A percentile compares a stretch with the other conserved stretches of the same genome.
Conservation (phyloP, 495 filamentous ascomycete genomes). For the Lasiosphaeria hispida region DNA sequence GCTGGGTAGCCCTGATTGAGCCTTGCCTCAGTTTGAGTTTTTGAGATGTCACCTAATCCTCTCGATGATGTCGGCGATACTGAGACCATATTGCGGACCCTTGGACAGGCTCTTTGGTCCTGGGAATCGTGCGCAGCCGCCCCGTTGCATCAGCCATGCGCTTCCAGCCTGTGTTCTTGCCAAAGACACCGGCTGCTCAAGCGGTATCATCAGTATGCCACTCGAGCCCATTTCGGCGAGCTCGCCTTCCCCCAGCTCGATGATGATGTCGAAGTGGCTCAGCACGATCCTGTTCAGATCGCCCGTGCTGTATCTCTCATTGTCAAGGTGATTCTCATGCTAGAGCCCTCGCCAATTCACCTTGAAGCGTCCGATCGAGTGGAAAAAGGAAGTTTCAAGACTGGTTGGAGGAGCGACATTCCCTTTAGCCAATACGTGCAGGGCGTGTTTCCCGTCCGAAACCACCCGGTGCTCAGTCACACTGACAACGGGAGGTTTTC, state of each 20-base stretch:
- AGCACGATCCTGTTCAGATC: conserved; percentile 3
- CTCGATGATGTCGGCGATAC: too few species aligned
- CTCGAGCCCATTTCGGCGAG: conserved; percentile 1
- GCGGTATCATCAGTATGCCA: too few species aligned
- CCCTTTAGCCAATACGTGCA: conserved; percentile 7
- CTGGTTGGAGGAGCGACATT: conserved; percentile 1
- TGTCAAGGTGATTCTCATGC: conserved; percentile 3
- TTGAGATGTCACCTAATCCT: too few species aligned
- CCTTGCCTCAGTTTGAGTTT: too few species aligned
- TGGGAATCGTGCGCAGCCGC: too few species aligned
- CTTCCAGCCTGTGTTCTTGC: too few species aligned
- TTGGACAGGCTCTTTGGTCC: too few species aligned
- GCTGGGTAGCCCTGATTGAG: too few species aligned
- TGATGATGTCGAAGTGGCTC: background rate
- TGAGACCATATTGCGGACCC: too few species aligned
- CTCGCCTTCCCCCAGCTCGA: background rate
- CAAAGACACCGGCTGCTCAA: too few species aligned
- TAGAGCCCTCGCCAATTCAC: conserved; percentile 1
- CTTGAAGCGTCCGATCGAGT: conserved; percentile 1
- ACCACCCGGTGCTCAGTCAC: conserved; percentile 7
- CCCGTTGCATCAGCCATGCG: too few species aligned
- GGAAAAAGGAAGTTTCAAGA: background rate
- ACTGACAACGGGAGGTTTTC: conserved; percentile 1
- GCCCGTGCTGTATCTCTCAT: background rate
- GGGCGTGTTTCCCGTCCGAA: background rate